A percentile compares a stretch with the other conserved stretches of the same genome.
These are phyloP conservation scores for Syzygium grande DNA, from an alignment of 345 rosid genomes.

Conservation along the genomic window DNA sequence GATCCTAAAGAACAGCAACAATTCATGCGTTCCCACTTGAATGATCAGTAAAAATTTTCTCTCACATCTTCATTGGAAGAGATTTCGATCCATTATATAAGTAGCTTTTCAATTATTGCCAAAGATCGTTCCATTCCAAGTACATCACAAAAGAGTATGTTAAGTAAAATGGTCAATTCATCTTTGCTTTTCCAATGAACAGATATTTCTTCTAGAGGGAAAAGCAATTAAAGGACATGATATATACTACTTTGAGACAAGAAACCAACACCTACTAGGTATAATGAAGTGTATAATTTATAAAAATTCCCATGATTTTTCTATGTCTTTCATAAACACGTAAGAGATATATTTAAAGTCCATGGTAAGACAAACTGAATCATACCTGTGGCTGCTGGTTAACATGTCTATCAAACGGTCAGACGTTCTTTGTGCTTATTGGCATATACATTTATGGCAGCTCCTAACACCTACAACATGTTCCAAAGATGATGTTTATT, in stretches of 20 bases:
- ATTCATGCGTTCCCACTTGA: neutral
- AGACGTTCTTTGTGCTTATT: slow-evolving; percentile 92
- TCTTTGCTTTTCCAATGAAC: neutral
- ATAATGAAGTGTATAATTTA: neutral
- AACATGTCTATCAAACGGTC: slow-evolving; percentile 97
- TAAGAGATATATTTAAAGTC: neutral
- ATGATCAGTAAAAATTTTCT: neutral
- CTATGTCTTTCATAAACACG: neutral
- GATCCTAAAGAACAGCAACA: neutral
- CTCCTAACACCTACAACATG: slow-evolving; percentile 65
- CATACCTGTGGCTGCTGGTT: slow-evolving; percentile 91
- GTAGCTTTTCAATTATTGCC: neutral
- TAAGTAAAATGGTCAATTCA: neutral
- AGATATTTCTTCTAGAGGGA: neutral
- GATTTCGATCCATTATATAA: neutral
- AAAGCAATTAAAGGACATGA: neutral
- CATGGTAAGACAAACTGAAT: neutral
- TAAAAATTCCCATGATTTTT: neutral
- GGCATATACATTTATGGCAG: slow-evolving; percentile 93
- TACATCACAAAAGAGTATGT: neutral
- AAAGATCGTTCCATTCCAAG: neutral
- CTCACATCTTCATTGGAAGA: neutral
- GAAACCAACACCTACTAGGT: neutral
- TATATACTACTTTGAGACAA: neutral
- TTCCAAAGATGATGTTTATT: neutral